Conservation (phyloP, 208 protist species). For the Trypanosomatidae sp. region DNA sequence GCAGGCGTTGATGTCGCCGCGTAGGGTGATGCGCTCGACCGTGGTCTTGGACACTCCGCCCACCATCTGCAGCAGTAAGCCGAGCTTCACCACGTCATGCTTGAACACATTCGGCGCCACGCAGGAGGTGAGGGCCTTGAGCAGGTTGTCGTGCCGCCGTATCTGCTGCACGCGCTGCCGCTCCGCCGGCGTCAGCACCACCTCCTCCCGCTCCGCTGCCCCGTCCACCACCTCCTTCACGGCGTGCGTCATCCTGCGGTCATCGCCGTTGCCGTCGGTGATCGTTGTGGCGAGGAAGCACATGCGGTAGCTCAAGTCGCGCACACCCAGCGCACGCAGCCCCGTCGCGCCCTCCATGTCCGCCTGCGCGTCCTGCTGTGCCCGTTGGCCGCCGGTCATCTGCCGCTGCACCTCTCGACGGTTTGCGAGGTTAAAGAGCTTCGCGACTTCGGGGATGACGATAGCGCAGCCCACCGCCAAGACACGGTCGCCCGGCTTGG, state of each 20-base stretch:
- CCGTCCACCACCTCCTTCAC: slow-evolving; percentile 66
- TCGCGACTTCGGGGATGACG: slow-evolving; percentile 98
- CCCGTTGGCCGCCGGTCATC: slow-evolving; percentile 73
- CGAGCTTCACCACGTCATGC: slow-evolving; percentile 98
- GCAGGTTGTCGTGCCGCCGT: slow-evolving; percentile 65
- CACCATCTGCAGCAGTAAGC: slow-evolving; percentile 98
- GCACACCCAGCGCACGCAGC: slow-evolving; percentile 96
- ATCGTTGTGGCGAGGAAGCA: slow-evolving; percentile 97
- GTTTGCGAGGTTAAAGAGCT: slow-evolving; percentile 88
- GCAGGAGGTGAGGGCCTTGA: slow-evolving; percentile 89
- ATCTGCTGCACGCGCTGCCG: slow-evolving; percentile 82
- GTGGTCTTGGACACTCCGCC: slow-evolving; percentile 99
- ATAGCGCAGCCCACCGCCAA: slow-evolving; percentile 96
- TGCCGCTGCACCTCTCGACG: slow-evolving; percentile 86
- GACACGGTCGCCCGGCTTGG: slow-evolving; percentile 98
- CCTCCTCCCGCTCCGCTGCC: slow-evolving; percentile 26
- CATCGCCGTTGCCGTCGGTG: slow-evolving; percentile 76
- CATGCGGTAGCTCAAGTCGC: slow-evolving; percentile 98
- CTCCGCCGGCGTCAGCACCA: slow-evolving; percentile 76
- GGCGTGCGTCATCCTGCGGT: slow-evolving; percentile 87
- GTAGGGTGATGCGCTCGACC: slow-evolving; percentile 90
- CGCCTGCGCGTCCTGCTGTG: slow-evolving; percentile 80
- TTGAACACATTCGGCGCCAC: slow-evolving; percentile 96
- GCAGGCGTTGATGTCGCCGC: slow-evolving; percentile 99
- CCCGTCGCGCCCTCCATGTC: slow-evolving; percentile 94